A percentile compares a stretch with the other conserved stretches of the same genome.
Conservation (phyloP, 257 asterid species). For the Asclepias syriaca region DNA sequence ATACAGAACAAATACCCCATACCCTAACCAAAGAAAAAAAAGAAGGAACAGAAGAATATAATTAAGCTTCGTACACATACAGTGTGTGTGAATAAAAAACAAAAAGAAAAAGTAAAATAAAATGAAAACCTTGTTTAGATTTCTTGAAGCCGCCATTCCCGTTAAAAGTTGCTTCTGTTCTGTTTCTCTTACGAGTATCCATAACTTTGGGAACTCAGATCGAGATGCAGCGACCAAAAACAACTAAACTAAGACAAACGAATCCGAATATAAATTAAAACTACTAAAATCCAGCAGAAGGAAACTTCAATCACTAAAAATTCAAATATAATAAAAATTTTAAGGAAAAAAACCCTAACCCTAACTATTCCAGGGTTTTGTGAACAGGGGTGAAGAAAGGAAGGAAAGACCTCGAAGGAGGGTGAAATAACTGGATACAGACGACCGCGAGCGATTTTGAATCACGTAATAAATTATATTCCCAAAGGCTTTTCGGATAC, state of each 20-base stretch:
- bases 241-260: neutral
- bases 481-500: neutral
- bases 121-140: conserved; percentile 49
- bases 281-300: neutral
- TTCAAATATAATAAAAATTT: neutral
- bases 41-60: neutral
- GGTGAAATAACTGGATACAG: neutral
- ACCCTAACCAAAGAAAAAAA: neutral
- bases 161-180: conserved; percentile 22
- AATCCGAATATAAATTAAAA: neutral
- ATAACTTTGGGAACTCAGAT: conserved; percentile 22
- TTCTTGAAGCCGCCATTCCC: conserved; percentile 70
- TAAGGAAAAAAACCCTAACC: conserved; percentile 18
- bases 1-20: neutral
- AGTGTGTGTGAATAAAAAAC: neutral
- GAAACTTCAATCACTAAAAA: neutral
- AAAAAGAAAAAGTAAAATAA: no score
- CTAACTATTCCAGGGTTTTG: conserved; percentile 18
- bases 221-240: neutral
- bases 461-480: neutral
- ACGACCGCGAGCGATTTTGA: neutral
- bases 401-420: neutral
- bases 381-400: neutral
- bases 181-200: conserved; percentile 32
- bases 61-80: neutral